Evolutionary conservation across 1,139 yeast species (phyloP), one percentile per base, ranked within the genome.

Genomic region (Hanseniaspora gamundiae): DNA sequence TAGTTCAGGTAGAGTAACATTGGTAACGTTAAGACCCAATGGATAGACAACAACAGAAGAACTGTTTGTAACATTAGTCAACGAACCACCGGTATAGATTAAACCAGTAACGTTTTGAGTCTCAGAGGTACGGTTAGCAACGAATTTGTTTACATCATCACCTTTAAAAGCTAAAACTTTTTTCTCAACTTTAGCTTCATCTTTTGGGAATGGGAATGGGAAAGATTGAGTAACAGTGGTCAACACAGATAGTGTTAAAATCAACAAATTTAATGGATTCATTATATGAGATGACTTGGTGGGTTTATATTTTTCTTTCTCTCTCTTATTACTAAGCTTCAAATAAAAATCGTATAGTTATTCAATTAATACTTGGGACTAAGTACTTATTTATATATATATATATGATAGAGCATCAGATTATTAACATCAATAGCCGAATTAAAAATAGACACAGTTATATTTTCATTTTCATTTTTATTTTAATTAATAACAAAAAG

Each of bases 21-120:
- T 49, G 48, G 56, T 54, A 36, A 55, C 44, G 46, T 58, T 53
- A 13, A 58, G 50, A 31, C 52, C 42, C 47, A 55, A 53, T 41
- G 54, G 47, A 14, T 55, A 47, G 36, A 49, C 43, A 26, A 56
- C 44, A n/a, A 40, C 24, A 39, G 36, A 21, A 28, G 45, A 29
- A 9, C 42, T 21, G 40, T 43, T 42, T 14, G 43, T 39, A 41
- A 39, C 24, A 20, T 42, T 36, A n/a, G 35, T n/a, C 10, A 14
- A 20, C 7, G 40, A 30, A 19, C 41, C 42, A 8, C 40, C 36
- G 22, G 45, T 40, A 31, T 40, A 40, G 16, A 41, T 24, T 2
- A 40, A 13, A 28, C 46, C 48, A 16, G 45, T 41, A 22, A 39
- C 26, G 28, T 45, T 45, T 11, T 24, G 28, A 11, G 46, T 40